Evolutionary conservation across 345 rosid genomes (phyloP), one percentile per base, ranked within the genome.

Genomic region (Erucastrum elatum): DNA sequence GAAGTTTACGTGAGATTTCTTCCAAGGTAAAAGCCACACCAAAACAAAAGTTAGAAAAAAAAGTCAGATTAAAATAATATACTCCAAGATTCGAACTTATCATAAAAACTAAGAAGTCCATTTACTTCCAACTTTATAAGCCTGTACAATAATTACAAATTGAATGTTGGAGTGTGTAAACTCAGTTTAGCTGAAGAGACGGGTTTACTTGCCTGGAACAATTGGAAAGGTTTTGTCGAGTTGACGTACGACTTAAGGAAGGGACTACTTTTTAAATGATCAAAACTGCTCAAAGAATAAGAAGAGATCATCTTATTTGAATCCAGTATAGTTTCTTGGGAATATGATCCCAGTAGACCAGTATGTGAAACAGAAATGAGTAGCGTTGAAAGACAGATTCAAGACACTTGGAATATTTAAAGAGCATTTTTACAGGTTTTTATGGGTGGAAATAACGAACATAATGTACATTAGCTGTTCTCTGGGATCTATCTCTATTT

Each of bases 81-180:
- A 63, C 41, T 80, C 58, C 21, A 70, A 75, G 76, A 80, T 80
- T 75, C 75, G 76, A 74, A 69, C 75, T 80, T 68, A 80, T 80
- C 82, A 74, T 7, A 21, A 21, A 1, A 21, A 21, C 21, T 44
- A 58, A 16, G 37, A 37, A 65, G 2, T 30, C 0, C 17, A 7
- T n/a, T 51, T 51, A 51, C 17, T 51, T 8, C 64, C 17, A 61
- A 11, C 53, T 46, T 44, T 44, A 13, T 76, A 30, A 30, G 5
- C 66, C 66, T n/a, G 17, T 17, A 51, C 31, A 29, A 60, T 68
- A 60, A 60, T 30, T 60, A 60, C 51, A 31, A 68, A 68, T 2
- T 68, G 7, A 44, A 76, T n/a, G 39, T 68, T 68, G 13, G 74
- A 17, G 15, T 58, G 33, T 25, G 30, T 30, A 60, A n/a, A 12